Conservation (phyloP, 1,139 yeast genomes). For the Kurtzmaniella natalensis region DNA sequence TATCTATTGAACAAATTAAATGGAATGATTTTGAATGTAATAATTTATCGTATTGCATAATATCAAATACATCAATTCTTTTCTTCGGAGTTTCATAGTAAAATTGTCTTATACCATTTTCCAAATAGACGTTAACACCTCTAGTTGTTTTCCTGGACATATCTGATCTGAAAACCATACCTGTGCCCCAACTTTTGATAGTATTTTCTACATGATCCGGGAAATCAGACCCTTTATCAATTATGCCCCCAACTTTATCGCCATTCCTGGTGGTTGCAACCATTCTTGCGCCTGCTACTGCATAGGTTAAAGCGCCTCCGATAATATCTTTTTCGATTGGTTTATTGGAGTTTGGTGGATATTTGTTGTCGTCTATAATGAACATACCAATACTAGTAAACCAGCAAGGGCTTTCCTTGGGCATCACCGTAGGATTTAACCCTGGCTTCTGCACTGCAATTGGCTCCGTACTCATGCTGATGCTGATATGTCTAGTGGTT, state of each 20-base stretch:
- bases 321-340: slow-evolving; percentile 50
- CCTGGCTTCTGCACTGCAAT: too few relatives aligned
- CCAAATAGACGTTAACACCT: slow-evolving; percentile 74
- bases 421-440: slow-evolving; percentile 8
- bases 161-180: slow-evolving; percentile 51
- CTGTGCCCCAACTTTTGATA: slow-evolving; percentile 59
- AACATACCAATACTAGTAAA: slow-evolving; percentile 63
- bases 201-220: slow-evolving; percentile 46
- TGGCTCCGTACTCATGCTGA: too few relatives aligned
- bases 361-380: slow-evolving; percentile 84
- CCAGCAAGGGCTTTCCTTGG: slow-evolving; percentile 5
- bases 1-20: slow-evolving; percentile 65
- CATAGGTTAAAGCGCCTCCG: slow-evolving; percentile 91
- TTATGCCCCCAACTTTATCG: slow-evolving; percentile 54
- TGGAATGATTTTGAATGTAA: slow-evolving; percentile 53
- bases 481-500: background rate
- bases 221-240: slow-evolving; percentile 79
- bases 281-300: slow-evolving; percentile 71
- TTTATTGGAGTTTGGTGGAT: slow-evolving; percentile 37
- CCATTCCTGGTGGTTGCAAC: slow-evolving; percentile 36
- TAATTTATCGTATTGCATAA: slow-evolving; percentile 34
- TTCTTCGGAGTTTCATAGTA: slow-evolving; percentile 52
- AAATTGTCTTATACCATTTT: slow-evolving; percentile 51
- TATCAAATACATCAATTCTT: slow-evolving; percentile 60
- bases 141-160: slow-evolving; percentile 61